phyloP scores from a whole-genome alignment of 2,329 filamentous ascomycete species.

The Xylaria sp. region DNA sequence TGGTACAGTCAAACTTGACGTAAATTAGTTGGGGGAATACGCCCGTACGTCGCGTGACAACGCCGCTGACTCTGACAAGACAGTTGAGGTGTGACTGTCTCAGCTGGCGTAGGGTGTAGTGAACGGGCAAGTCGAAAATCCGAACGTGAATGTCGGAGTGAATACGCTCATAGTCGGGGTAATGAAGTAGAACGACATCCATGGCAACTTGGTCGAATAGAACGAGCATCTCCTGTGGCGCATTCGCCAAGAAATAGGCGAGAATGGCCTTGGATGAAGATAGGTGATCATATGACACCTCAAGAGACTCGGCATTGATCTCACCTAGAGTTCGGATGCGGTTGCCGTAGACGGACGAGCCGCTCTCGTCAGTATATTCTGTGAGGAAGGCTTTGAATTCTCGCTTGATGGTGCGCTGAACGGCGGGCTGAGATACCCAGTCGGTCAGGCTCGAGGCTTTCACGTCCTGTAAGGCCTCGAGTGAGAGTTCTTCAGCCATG shows the following conservation, averaged over 20 bases:
- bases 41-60: slow-evolving; percentile 92
- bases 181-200: slow-evolving; percentile 95
- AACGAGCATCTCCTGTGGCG: slow-evolving; percentile 92
- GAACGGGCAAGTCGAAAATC: slow-evolving; percentile 92
- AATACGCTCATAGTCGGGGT: slow-evolving; percentile 97
- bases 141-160: slow-evolving; percentile 98
- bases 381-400: slow-evolving; percentile 99
- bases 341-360: slow-evolving; percentile 92
- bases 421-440: slow-evolving; percentile 90
- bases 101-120: slow-evolving; percentile 94
- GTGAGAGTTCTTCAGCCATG: slow-evolving; percentile 93
- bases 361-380: slow-evolving; percentile 90
- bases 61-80: slow-evolving; percentile 91
- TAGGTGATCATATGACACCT: slow-evolving; percentile 95
- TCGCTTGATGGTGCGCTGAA: slow-evolving; percentile 91
- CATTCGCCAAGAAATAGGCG: slow-evolving; percentile 95
- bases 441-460: slow-evolving; percentile 94
- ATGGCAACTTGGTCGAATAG: slow-evolving; percentile 97
- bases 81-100: slow-evolving; percentile 97
- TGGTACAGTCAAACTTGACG: slow-evolving; percentile 96
- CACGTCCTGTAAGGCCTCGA: slow-evolving; percentile 91
- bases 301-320: slow-evolving; percentile 93
- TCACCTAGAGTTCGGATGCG: slow-evolving; percentile 96
- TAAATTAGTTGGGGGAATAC: slow-evolving; percentile 99
- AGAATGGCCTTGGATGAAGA: slow-evolving; percentile 91